Conservation (phyloP, 306 rosid genomes). For the Malus sylvestris region DNA sequence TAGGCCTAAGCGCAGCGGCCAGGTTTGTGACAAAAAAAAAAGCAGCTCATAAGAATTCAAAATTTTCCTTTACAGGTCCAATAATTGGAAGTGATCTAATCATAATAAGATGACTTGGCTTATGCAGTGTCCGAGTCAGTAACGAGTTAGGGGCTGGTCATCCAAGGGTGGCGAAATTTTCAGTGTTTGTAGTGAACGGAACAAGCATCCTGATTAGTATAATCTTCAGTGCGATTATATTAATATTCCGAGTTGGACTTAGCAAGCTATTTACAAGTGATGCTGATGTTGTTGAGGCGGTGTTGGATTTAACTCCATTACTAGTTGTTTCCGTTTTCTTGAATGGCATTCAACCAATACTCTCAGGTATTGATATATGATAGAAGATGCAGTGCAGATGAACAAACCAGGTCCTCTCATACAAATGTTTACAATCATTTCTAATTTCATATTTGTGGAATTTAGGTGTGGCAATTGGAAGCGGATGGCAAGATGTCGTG, state of each 20-base stretch:
- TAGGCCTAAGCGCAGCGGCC: conserved; percentile 68
- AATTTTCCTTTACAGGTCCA: background rate
- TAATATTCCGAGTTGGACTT: conserved; percentile 36
- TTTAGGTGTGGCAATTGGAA: conserved; percentile 68
- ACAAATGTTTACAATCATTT: background rate
- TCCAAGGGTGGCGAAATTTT: conserved; percentile 57
- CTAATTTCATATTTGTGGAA: too few species aligned
- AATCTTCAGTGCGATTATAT: conserved; percentile 32
- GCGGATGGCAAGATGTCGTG: conserved; percentile 74
- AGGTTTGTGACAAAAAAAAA: conserved; percentile 32
- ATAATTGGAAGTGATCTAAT: background rate
- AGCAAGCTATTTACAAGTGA: conserved; percentile 62
- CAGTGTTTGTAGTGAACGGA: conserved; percentile 54
- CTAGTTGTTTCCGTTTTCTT: conserved; percentile 64
- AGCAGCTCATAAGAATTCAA: background rate
- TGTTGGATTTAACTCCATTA: conserved; percentile 49
- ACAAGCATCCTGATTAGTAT: conserved; percentile 53
- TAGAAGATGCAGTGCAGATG: background rate
- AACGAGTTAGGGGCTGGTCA: conserved; percentile 74
- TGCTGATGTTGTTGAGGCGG: conserved; percentile 43
- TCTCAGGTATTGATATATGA: conserved; percentile 30
- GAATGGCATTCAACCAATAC: conserved; percentile 61
- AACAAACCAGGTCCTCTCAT: too few species aligned
- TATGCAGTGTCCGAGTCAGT: conserved; percentile 55
- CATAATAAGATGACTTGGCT: background rate